Evolutionary conservation across 2,329 filamentous ascomycete species (phyloP), one percentile per base, ranked within the genome.

Genomic region (Colletotrichum lini): DNA sequence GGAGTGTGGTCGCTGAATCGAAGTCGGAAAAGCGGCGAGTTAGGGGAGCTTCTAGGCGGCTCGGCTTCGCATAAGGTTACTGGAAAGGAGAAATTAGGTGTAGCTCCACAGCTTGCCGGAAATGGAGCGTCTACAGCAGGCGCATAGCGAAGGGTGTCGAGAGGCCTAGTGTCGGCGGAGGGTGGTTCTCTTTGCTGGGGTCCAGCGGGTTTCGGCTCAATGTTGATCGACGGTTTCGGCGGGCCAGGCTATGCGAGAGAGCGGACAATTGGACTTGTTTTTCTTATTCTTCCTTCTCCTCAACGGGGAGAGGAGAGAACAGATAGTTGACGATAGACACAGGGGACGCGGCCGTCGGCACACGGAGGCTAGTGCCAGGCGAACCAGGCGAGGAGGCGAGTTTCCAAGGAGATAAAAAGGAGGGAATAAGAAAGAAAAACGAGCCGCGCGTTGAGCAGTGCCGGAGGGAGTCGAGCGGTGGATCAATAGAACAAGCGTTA

Each of bases 201-300:
- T 65, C 60, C 70, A 42, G 70, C 66, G 45, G 74, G 79, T 81
- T 81, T 82, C 80, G 80, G 77, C 76, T 77, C 76, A 75, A 75
- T 79, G 78, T 74, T 80, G 81, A 82, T 82, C 79, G 79, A 78
- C 79, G 76, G 80, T 81, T 81, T 82, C 79, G 80, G 78, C 74
- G 76, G 75, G 74, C 74, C 74, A 74, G 72, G 61, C 58, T 63
- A 71, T 73, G 66, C 66, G 65, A 50, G 65, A 73, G 70, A 58
- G 69, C 61, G 56, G 72, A 60, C 65, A 73, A 72, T 67, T 73
- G 23, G 38, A 59, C 18, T 42, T 67, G 56, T 44, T 45, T 44
- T 65, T 18, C 26, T 30, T 38, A 10, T 38, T 38, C 35, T 10
- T 38, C 8, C 9, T 38, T 38, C 35, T 35, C 35, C 35, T 54